phyloP scores from a whole-genome alignment of 148 eudicot genomes.

The Rhododendron ferrugineum region DNA sequence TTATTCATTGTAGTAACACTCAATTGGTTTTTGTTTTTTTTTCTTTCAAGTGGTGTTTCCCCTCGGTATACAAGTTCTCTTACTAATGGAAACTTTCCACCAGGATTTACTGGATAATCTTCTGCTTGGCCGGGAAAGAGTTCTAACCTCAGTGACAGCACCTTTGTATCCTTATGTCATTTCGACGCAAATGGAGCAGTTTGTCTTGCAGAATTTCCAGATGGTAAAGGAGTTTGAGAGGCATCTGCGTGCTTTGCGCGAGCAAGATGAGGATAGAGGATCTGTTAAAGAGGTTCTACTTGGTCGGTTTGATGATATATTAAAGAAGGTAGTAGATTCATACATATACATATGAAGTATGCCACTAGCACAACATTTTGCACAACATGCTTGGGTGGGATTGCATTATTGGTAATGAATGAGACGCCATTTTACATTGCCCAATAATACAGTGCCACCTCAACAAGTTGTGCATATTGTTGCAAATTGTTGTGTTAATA shows the following conservation, averaged over 20 bases:
- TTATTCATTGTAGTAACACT: neutral
- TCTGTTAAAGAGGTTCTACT: constrained; percentile 52
- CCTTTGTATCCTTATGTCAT: constrained; percentile 42
- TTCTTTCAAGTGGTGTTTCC: neutral
- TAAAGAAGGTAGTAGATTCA: constrained; percentile 45
- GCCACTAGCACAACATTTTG: neutral
- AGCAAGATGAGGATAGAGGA: constrained; percentile 29
- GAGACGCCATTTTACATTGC: neutral
- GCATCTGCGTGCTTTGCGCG: constrained; percentile 34
- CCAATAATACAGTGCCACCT: no score
- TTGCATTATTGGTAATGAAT: neutral
- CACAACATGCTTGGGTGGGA: neutral
- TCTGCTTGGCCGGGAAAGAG: constrained; percentile 54
- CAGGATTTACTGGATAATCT: constrained; percentile 62
- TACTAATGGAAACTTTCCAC: constrained; percentile 1
- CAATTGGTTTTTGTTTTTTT: neutral
- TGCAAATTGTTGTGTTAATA: no score
- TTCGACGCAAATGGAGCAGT: constrained; percentile 56
- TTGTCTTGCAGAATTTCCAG: constrained; percentile 51
- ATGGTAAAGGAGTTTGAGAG: constrained; percentile 51
- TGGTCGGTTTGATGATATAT: constrained; percentile 48
- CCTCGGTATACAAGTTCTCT: neutral
- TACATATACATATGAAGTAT: neutral
- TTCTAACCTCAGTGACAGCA: constrained; percentile 25
- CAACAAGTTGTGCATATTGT: no score